Conservation (phyloP, 495 filamentous ascomycete species). For the Chaetomium tenue region DNA sequence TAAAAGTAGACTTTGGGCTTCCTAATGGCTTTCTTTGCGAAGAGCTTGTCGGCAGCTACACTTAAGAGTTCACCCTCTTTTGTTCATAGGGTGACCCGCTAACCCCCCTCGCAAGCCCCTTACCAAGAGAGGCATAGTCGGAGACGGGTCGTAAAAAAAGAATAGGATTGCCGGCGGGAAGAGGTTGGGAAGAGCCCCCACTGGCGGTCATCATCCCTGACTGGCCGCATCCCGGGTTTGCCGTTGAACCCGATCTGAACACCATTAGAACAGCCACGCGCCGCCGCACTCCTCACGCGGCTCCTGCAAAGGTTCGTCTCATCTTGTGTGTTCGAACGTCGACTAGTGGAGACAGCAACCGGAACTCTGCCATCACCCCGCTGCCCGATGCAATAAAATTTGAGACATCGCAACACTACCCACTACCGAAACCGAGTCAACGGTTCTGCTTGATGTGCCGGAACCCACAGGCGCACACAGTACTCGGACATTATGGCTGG, state of each 20-base stretch:
- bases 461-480: constrained; percentile 8
- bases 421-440: not conserved
- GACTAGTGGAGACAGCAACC: not conserved
- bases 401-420: not conserved
- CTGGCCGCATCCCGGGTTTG: not conserved
- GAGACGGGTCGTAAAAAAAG: not conserved
- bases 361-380: not conserved
- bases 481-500: constrained; percentile 62
- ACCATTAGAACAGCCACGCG: not conserved
- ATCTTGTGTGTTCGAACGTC: not conserved
- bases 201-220: not conserved
- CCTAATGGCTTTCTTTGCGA: too few species aligned
- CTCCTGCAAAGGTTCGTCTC: constrained; percentile 1
- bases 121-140: not conserved
- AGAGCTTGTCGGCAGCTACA: too few species aligned
- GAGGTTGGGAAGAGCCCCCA: constrained; percentile 10
- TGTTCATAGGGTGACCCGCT: too few species aligned
- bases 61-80: too few species aligned
- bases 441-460: constrained; percentile 1
- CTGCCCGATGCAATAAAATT: not conserved
- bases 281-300: not conserved
- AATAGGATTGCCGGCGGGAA: constrained; percentile 3
- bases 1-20: too few species aligned
- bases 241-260: constrained; percentile 6
- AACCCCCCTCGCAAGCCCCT: not conserved